Evolutionary conservation across 1,284 basidiomycete species (phyloP), one percentile per base, ranked within the genome.

Genomic region (Apiotrichum domesticum): DNA sequence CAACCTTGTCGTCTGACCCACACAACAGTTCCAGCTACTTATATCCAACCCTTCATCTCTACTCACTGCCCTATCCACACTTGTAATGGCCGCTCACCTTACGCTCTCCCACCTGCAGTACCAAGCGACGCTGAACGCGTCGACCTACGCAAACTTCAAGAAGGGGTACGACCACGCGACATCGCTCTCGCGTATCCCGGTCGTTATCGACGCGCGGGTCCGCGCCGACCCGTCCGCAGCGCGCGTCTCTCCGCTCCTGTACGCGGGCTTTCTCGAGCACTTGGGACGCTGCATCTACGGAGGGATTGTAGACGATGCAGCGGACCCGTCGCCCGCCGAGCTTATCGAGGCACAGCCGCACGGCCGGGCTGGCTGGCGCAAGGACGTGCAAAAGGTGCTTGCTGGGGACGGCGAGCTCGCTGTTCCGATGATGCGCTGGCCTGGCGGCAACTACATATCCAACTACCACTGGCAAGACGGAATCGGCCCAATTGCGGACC

Each of bases 401-500:
- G 69, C 72, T 10, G 81, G 79, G 62, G 80, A 82, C 51, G 72
- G 70, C n/a, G 71, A 74, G 43, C 74, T 85, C 43, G 76, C 80
- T 43, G 76, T 83, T n/a, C 83, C 83, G 1, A 71, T 85, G 60
- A 77, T 85, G 45, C 70, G 84, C 46, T 85, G 84, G 78, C 84
- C 84, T 0, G 84, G 84, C 39, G 82, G 77, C 49, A 78, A 78
- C 67, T 78, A 71, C 62, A 76, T 74, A n/a, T 83, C 81, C 64
- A 83, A 83, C 62, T 86, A 85, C 69, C 80, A 82, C 51, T 86
- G 84, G 84, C 80, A 85, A 71, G 84, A 85, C 70, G 84, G 83
- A 0, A 78, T 85, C 35, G 84, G 84, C 1, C 83, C 84, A 3
- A 77, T 77, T 52, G 76, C 79, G 32, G 61, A 78, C 9, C 77